A percentile compares a stretch with the other conserved stretches of the same genome.
Conservation (phyloP, 2,329 filamentous ascomycete genomes). For the Ophiocordyceps camponoti-saundersi region DNA sequence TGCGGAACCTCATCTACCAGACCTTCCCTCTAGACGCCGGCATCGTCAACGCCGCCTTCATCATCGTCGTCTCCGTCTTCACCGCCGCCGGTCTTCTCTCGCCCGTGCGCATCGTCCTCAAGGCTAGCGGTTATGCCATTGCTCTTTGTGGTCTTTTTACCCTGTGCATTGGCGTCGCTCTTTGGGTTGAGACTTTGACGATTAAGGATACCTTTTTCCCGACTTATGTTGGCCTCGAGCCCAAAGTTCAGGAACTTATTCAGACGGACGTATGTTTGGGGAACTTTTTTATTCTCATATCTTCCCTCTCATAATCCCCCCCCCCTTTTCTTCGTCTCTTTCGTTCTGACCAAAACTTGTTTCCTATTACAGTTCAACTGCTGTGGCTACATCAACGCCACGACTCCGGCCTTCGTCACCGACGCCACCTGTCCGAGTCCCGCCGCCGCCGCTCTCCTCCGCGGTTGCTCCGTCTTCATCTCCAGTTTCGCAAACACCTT, state of each 20-base stretch:
- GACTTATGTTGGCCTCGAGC: conserved; percentile 42
- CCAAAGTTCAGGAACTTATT: conserved; percentile 46
- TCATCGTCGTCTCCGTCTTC: conserved; percentile 52
- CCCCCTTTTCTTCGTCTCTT: too few relatives aligned
- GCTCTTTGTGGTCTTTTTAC: conserved; percentile 47
- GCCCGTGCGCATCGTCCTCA: conserved; percentile 51
- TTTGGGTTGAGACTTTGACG: conserved; percentile 59
- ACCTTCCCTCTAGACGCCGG: conserved; percentile 44
- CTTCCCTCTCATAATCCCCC: not conserved
- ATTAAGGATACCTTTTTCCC: conserved; percentile 43
- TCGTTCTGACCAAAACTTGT: too few relatives aligned
- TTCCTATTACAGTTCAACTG: conserved; percentile 45
- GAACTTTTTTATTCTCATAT: too few relatives aligned
- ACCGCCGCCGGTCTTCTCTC: conserved; percentile 58
- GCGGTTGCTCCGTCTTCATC: conserved; percentile 53
- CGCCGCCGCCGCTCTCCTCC: conserved; percentile 50
- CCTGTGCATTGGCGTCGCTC: conserved; percentile 44
- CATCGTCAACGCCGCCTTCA: conserved; percentile 54
- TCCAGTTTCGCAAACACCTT: conserved; percentile 52
- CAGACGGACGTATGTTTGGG: conserved; percentile 49
- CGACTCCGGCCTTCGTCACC: conserved; percentile 53
- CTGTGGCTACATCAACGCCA: conserved; percentile 65
- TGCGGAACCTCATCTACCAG: conserved; percentile 33
- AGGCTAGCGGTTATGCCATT: conserved; percentile 48
- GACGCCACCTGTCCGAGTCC: conserved; percentile 53